Base-by-base conservation (phyloP, 1,139 yeast genomes). In the Debaryomyces nepalensis region DNA sequence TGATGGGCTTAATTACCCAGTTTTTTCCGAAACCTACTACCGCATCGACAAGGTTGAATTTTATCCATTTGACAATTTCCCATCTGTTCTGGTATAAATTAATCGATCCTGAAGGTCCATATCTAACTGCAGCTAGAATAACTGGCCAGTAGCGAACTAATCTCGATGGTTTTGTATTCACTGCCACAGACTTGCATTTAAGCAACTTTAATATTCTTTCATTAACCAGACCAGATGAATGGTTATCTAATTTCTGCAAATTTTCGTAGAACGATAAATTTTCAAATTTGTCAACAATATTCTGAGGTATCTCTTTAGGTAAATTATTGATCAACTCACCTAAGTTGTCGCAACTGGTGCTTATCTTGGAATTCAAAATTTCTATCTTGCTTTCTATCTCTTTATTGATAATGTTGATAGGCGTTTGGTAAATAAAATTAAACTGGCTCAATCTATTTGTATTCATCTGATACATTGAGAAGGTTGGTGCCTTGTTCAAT, bases 1-100 rank as follows among this genome's bases (percentile, higher is more conserved):
- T 69, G n/a, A 87, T 58, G 1, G 99, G 98, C 39, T 77, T 77
- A 22, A 88, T 66, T 3, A 93, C 75, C 97, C 98, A 91, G 60
- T 91, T 89, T 30, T 70, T 67, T 70, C 83, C 79, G 51, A 91
- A 84, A 1, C 95, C 89, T 33, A 60, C 57, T 1, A 74, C 57
- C 0, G 96, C 86, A 26, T 83, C 89, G 18, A 82, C 61, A 3
- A 87, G 62, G 46, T 84, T 84, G 35, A 68, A 67, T 45, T 70
- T 68, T 38, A 81, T 47, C 85, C 93, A 89, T 1, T 68, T 57
- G 1, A 68, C 47, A 9, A 88, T 77, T 14, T 71, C 75, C 8
- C 63, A 66, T 50, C 84, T 67, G 50, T 84, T 81, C 3, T 73
- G 66, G 53, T 84, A 66, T 0, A 75, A 49, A 24, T 71, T 64